These are phyloP conservation scores for Tirmania nivea DNA, from an alignment of 495 filamentous ascomycete species.

Conservation along the genomic window DNA sequence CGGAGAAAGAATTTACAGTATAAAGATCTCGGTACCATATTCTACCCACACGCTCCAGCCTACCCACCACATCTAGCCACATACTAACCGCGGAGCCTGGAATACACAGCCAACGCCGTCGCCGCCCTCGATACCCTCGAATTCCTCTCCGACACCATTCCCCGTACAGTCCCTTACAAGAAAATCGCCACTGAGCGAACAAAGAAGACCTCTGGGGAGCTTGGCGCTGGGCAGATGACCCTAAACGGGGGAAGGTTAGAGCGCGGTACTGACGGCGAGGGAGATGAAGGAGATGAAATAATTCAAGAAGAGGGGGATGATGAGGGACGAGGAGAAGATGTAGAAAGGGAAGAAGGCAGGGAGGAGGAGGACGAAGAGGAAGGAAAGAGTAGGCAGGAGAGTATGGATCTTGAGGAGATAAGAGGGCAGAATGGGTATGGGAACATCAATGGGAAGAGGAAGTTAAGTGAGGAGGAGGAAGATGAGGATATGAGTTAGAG, in stretches of 20 bases:
- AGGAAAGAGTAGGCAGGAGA: no score
- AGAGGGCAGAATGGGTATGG: neutral
- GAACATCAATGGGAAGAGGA: neutral
- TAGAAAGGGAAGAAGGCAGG: neutral
- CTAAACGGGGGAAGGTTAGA: neutral
- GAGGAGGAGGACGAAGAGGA: neutral
- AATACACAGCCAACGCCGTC: slow-evolving; percentile 50
- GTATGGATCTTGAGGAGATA: no score
- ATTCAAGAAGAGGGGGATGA: neutral
- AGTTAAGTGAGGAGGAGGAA: neutral
- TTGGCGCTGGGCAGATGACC: neutral
- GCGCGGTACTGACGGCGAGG: neutral
- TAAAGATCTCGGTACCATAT: slow-evolving; percentile 55
- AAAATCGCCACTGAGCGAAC: slow-evolving; percentile 26
- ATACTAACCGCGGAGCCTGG: neutral
- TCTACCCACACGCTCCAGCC: no score
- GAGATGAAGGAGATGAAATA: neutral
- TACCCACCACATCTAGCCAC: neutral
- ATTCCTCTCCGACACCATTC: slow-evolving; percentile 80
- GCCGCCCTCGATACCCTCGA: slow-evolving; percentile 81
- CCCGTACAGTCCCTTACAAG: slow-evolving; percentile 61
- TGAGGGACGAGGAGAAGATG: neutral
- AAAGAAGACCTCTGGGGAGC: neutral
- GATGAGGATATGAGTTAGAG: neutral
- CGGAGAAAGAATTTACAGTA: slow-evolving; percentile 89